A percentile compares a stretch with the other conserved stretches of the same genome.
Evolutionary conservation across 2,329 filamentous ascomycete genomes (phyloP).

Genomic region (Thielaviopsis ethacetica): DNA sequence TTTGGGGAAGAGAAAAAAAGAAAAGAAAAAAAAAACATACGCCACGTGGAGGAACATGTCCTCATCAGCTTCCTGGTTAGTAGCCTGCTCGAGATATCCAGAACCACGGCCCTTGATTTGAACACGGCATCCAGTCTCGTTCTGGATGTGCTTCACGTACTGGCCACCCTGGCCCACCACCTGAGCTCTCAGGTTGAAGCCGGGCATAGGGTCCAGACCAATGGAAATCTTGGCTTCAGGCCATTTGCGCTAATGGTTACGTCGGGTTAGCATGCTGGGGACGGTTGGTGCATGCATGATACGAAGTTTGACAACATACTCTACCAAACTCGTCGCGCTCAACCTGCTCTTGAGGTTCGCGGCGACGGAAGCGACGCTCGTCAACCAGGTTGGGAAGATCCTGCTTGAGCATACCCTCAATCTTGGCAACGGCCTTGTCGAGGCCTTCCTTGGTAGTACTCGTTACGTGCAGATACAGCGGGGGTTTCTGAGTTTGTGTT

Average conservation of each 20-base stretch:
- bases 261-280: slow-evolving; percentile 10
- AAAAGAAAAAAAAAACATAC: slow-evolving; percentile 33
- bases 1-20: not conserved
- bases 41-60: slow-evolving; percentile 94
- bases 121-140: slow-evolving; percentile 85
- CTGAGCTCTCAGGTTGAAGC: slow-evolving; percentile 91
- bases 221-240: slow-evolving; percentile 91
- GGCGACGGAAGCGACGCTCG: slow-evolving; percentile 75
- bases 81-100: slow-evolving; percentile 78
- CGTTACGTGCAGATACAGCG: slow-evolving; percentile 87
- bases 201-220: slow-evolving; percentile 73
- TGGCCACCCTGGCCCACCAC: slow-evolving; percentile 88
- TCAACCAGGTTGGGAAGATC: slow-evolving; percentile 91
- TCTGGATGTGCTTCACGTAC: slow-evolving; percentile 96
- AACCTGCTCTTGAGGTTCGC: slow-evolving; percentile 59
- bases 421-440: slow-evolving; percentile 71
- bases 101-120: slow-evolving; percentile 96
- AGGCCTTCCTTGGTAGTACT: slow-evolving; percentile 86
- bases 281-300: not conserved
- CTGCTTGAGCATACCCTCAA: slow-evolving; percentile 90
- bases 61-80: slow-evolving; percentile 83
- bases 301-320: slow-evolving; percentile 30
- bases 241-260: slow-evolving; percentile 69
- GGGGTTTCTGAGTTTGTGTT: slow-evolving; percentile 52
- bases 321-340: slow-evolving; percentile 85